Evolutionary conservation across 164 flowering plant genomes (phyloP), one percentile per base, ranked within the genome.

Genomic region (Aristolochia californica): DNA sequence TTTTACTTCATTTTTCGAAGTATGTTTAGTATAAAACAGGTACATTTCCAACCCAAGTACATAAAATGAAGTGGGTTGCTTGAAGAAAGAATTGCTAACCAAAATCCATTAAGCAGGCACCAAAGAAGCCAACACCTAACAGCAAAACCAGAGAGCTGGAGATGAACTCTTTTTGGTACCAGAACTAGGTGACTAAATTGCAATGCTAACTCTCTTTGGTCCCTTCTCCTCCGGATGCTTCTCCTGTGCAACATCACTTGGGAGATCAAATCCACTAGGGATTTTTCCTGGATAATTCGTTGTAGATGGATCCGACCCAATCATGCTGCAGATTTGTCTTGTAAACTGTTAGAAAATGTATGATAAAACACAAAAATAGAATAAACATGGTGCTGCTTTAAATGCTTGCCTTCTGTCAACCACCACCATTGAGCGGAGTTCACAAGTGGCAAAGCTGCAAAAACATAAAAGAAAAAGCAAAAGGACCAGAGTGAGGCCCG

Each of bases 361-460:
- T 23, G 28, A 52, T 14, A 18, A 30, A 53, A 53, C 5, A 7
- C 2, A 34, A 34, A 9, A 34, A 8, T 34, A 34, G 10, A 2
- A 34, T 34, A 34, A 34, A 34, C 40, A 34, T 7, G 30, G 30
- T 34, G 10, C 10, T 34, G 10, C 0, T 9, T 34, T 28, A 8
- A 48, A n/a, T n/a, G 15, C 82, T 77, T 60, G 84, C 97, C 83
- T 56, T 72, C 60, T 80, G 58, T 90, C 83, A 20, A 80, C 77
- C 22, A 90, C 61, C 53, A 90, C 85, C 74, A 90, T 40, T 8
- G 95, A 85, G 2, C 93, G 97, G 23, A 87, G 87, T 68, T 89
- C 95, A 60, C 97, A 87, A 67, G 87, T 90, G 13, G 83, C 78
- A 72, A 90, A 90, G 69, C 97, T 90, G 88, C 62, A 23, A 12